These are phyloP conservation scores for Dictyostelium citrinum DNA, from an alignment of 78 protist genomes.

Conservation along the genomic window DNA sequence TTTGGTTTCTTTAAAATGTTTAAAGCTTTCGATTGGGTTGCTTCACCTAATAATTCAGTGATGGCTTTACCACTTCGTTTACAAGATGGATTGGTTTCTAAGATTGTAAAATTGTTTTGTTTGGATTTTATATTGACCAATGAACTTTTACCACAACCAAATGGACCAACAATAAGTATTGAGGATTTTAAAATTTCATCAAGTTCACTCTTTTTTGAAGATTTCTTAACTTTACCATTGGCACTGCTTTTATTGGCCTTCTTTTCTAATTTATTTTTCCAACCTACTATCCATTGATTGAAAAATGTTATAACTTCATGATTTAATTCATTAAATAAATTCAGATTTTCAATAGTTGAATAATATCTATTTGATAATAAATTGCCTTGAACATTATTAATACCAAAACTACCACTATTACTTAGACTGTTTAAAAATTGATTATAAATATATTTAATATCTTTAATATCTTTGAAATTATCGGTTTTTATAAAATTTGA, in stretches of 20 bases:
- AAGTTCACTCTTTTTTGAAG: background rate
- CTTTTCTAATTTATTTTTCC: slow-evolving; percentile 20
- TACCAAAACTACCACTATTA: background rate
- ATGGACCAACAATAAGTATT: slow-evolving; percentile 16
- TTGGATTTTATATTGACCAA: background rate
- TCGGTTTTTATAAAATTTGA: background rate
- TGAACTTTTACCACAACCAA: slow-evolving; percentile 55
- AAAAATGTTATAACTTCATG: background rate
- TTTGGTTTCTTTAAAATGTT: background rate
- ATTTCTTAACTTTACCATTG: background rate
- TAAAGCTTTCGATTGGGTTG: slow-evolving; percentile 53
- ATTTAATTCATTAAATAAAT: background rate
- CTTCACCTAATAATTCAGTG: slow-evolving; percentile 45
- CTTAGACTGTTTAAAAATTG: background rate
- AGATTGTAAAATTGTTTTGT: background rate
- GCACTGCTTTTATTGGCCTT: background rate
- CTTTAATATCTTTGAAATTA: background rate
- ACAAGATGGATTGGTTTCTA: slow-evolving; percentile 31
- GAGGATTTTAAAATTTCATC: background rate
- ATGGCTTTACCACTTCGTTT: slow-evolving; percentile 41
- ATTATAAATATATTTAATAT: background rate
- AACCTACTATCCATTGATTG: slow-evolving; percentile 13
- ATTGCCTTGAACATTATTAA: background rate
- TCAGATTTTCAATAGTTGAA: background rate
- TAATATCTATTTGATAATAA: background rate